Base-by-base conservation (phyloP, 345 rosid species). In the Moricandia moricandioides region DNA sequence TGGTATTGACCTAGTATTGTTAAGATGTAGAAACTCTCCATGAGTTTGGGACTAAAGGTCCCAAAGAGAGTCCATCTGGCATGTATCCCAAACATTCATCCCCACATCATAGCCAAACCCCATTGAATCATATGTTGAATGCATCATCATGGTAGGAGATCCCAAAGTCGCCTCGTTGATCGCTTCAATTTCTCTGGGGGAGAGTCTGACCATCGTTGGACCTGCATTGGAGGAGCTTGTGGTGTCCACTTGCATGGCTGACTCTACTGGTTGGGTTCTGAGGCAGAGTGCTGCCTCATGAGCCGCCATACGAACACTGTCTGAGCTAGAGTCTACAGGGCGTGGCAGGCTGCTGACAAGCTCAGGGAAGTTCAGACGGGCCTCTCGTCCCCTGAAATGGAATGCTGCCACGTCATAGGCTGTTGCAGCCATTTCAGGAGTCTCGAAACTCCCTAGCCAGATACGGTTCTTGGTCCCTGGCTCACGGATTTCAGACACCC, bases 401-500 rank as follows among this genome's bases (percentile, higher is more conserved):
- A 85, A 85, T 58, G 98, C 96, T 0, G 97, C 98, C 1, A 83
- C 92, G 33, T 93, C 98, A 47, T 47, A 47, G 18, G 54, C 54
- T 18, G 54, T 47, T 47, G 54, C 54, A 14, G 54, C 54, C 54
- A 39, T 93, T 78, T 93, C 96, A 3, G 98, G 86, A 0, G 87
- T 82, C 75, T 89, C 89, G 71, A 86, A 91, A 80, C 98, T 93
- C 2, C 98, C 98, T 8, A 93, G 81, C 98, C 98, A 93, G 17
- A 93, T 88, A 18, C 96, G 81, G 26, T 84, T 86, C 58, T 89
- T 91, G 49, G 86, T 93, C 5, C 98, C 96, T 0, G 98, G 98
- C 65, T 93, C 92, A 0, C 98, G 88, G 57, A 93, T 93, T 76
- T 93, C 98, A 0, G 98, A 91, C 27, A 93, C 98, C 97, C 97